phyloP scores from a whole-genome alignment of 2,329 filamentous ascomycete species.

The Calycina herbarum region DNA sequence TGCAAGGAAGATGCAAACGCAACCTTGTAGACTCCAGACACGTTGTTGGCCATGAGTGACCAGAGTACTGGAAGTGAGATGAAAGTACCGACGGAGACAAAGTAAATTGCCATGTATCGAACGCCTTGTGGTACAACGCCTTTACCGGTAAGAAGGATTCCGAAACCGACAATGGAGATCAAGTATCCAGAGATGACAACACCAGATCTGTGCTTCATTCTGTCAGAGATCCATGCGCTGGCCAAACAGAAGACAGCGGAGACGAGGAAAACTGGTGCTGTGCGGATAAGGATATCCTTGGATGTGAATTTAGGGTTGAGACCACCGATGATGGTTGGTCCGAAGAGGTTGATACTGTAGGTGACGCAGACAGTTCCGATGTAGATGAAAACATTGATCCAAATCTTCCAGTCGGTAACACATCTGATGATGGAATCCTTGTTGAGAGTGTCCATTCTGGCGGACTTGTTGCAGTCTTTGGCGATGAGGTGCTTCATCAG shows the following conservation, averaged over 20 bases:
- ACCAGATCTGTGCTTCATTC: slow-evolving; percentile 6
- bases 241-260: slow-evolving; percentile 6
- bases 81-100: slow-evolving; percentile 9
- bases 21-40: slow-evolving; percentile 8
- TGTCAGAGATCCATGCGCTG: slow-evolving; percentile 9
- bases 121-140: slow-evolving; percentile 2
- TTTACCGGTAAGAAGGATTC: slow-evolving; percentile 5
- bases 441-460: slow-evolving; percentile 10
- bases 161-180: slow-evolving; percentile 6
- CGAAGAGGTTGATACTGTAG: slow-evolving; percentile 10
- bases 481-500: slow-evolving; percentile 9
- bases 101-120: slow-evolving; percentile 13
- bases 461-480: slow-evolving; percentile 11
- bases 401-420: slow-evolving; percentile 9
- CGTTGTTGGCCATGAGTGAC: slow-evolving; percentile 12
- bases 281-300: background rate
- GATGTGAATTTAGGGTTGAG: slow-evolving; percentile 11
- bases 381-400: slow-evolving; percentile 11
- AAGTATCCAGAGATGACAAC: slow-evolving; percentile 9
- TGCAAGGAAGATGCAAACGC: slow-evolving; percentile 10
- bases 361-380: slow-evolving; percentile 6
- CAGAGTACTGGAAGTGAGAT: slow-evolving; percentile 11
- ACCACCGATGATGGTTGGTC: slow-evolving; percentile 7
- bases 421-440: slow-evolving; percentile 1
- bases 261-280: slow-evolving; percentile 7